phyloP scores from a whole-genome alignment of 2,329 filamentous ascomycete species.

The Aspergillus hiratsukae region DNA sequence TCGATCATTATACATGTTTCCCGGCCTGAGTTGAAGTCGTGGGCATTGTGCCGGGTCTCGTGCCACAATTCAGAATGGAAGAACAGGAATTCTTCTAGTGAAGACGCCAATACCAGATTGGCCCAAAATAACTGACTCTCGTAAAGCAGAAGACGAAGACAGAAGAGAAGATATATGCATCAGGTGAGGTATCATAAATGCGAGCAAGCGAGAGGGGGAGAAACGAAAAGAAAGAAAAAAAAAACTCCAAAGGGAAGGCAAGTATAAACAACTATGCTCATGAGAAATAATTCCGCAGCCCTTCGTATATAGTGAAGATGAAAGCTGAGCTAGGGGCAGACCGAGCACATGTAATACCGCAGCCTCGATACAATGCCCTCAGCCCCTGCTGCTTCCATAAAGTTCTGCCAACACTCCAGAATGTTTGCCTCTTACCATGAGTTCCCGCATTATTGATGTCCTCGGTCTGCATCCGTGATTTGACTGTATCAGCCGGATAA shows the following conservation, averaged over 20 bases:
- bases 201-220: conserved; percentile 2
- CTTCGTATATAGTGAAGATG: conserved; percentile 94
- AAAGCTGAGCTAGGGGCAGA: conserved; percentile 95
- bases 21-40: not conserved
- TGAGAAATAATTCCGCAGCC: conserved; percentile 64
- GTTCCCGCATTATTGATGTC: conserved; percentile 49
- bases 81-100: not conserved
- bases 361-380: conserved; percentile 84
- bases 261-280: conserved; percentile 16
- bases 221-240: conserved; percentile 2
- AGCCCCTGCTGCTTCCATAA: conserved; percentile 82
- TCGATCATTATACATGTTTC: not conserved
- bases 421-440: conserved; percentile 56
- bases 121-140: conserved; percentile 3
- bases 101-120: conserved; percentile 14
- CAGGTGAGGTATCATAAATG: conserved; percentile 16
- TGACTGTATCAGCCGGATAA: conserved; percentile 96
- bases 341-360: conserved; percentile 83
- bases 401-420: conserved; percentile 64
- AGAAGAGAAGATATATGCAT: conserved; percentile 6
- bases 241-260: not conserved
- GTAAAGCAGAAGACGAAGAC: conserved; percentile 3
- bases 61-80: not conserved
- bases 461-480: conserved; percentile 92
- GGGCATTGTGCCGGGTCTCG: not conserved